A percentile compares a stretch with the other conserved stretches of the same genome.
Conservation (phyloP, 495 filamentous ascomycete genomes). For the Penicillium samsonianum region DNA sequence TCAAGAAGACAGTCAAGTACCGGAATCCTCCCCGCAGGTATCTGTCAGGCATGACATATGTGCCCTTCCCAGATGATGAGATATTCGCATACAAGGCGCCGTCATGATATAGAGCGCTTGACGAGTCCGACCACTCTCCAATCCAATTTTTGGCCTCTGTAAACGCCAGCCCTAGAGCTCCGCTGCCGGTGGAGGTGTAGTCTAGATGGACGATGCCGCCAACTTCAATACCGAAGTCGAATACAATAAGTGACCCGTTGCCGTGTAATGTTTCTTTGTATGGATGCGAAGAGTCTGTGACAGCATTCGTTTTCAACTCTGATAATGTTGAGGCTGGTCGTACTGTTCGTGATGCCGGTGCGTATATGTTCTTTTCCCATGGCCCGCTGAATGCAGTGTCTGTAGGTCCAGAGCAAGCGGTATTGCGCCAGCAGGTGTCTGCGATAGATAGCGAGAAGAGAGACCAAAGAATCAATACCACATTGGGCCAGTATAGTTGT, state of each 20-base stretch:
- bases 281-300: slow-evolving; percentile 28
- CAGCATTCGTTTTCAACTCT: slow-evolving; percentile 34
- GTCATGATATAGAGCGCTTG: slow-evolving; percentile 56
- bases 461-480: slow-evolving; percentile 21
- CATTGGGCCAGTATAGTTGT: slow-evolving; percentile 14
- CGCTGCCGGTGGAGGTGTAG: slow-evolving; percentile 47
- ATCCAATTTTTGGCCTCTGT: slow-evolving; percentile 64
- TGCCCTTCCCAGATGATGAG: slow-evolving; percentile 41
- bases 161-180: slow-evolving; percentile 60
- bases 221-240: slow-evolving; percentile 61
- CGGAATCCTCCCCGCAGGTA: slow-evolving; percentile 61
- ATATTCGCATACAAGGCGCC: slow-evolving; percentile 56
- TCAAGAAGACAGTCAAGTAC: slow-evolving; percentile 59
- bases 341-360: slow-evolving; percentile 56
- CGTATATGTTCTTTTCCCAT: slow-evolving; percentile 64
- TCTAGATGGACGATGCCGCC: slow-evolving; percentile 56
- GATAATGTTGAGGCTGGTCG: slow-evolving; percentile 49
- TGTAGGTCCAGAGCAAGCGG: slow-evolving; percentile 54
- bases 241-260: slow-evolving; percentile 52
- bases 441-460: slow-evolving; percentile 25
- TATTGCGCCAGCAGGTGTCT: slow-evolving; percentile 57
- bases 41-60: slow-evolving; percentile 55
- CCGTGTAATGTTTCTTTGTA: slow-evolving; percentile 36
- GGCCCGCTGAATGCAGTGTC: slow-evolving; percentile 56
- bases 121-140: slow-evolving; percentile 60